Conservation (phyloP, 1,284 basidiomycete species). For the Cutaneotrichosporon cavernicola region DNA sequence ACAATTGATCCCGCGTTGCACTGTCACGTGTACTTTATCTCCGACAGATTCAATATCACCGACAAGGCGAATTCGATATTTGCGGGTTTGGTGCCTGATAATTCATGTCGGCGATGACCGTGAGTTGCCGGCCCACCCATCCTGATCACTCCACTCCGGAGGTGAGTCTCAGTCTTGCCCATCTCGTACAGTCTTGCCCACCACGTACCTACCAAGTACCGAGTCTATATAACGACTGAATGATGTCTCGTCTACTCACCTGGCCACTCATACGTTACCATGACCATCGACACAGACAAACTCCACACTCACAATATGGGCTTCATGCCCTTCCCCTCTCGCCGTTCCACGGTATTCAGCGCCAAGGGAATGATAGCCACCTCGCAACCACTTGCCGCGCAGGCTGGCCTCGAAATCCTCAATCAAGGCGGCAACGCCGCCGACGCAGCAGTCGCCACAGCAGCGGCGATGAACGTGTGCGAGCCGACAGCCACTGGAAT, state of each 20-base stretch:
- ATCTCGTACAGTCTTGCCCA: neutral
- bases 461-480: slow-evolving; percentile 81
- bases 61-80: neutral
- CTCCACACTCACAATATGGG: slow-evolving; percentile 45
- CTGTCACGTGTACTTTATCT: neutral
- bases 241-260: neutral
- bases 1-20: neutral
- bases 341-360: slow-evolving; percentile 56
- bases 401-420: slow-evolving; percentile 80
- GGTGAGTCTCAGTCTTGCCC: neutral
- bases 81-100: neutral
- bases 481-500: slow-evolving; percentile 59
- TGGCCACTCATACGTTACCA: slow-evolving; percentile 15
- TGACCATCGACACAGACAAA: slow-evolving; percentile 42
- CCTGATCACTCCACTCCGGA: neutral
- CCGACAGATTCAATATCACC: neutral
- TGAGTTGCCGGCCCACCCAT: neutral
- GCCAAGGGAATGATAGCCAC: slow-evolving; percentile 80
- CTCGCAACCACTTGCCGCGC: slow-evolving; percentile 78
- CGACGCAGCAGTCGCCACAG: slow-evolving; percentile 74
- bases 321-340: slow-evolving; percentile 43
- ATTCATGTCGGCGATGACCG: neutral
- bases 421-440: slow-evolving; percentile 77
- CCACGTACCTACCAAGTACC: neutral
- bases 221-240: too few relatives aligned